Percentiles rank a stretch among this genome's conserved stretches.
phyloP scores from a whole-genome alignment of 1,284 basidiomycete genomes.

The Mycena sp. region DNA sequence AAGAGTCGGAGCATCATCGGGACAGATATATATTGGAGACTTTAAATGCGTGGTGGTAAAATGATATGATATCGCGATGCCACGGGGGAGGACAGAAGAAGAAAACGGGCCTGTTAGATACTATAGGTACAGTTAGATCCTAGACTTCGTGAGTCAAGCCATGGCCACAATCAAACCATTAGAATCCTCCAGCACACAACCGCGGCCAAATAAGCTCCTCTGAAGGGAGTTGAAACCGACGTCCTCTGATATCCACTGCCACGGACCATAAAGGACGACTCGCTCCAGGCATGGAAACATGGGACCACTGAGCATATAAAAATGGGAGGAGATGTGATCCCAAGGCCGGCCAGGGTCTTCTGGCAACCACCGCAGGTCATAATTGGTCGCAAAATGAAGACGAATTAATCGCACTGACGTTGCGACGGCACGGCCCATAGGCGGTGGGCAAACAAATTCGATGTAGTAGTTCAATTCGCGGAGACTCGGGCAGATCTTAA shows the following conservation, averaged over 20 bases:
- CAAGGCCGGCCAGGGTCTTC: neutral
- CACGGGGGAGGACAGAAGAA: no score
- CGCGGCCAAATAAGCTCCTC: no score
- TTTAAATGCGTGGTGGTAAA: no score
- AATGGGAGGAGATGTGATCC: neutral
- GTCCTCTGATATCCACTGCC: neutral
- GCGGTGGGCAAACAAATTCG: conserved; percentile 3
- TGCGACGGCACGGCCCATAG: neutral
- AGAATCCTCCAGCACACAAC: no score
- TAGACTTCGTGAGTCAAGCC: no score
- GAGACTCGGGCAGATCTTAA: conserved; percentile 2
- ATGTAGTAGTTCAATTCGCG: conserved; percentile 22
- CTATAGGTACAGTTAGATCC: no score
- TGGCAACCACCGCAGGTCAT: neutral
- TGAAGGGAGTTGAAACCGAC: no score
- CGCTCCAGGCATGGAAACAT: conserved; percentile 13
- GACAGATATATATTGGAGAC: no score
- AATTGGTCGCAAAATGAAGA: neutral
- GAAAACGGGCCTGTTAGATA: no score
- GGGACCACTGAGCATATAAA: conserved; percentile 5
- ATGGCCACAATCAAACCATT: no score
- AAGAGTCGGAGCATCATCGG: no score
- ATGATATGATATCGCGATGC: no score
- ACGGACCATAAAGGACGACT: conserved; percentile 14
- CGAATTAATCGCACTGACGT: neutral